These are phyloP conservation scores for Hansenula sp. DNA, from an alignment of 1,139 yeast species.

Conservation along the genomic window DNA sequence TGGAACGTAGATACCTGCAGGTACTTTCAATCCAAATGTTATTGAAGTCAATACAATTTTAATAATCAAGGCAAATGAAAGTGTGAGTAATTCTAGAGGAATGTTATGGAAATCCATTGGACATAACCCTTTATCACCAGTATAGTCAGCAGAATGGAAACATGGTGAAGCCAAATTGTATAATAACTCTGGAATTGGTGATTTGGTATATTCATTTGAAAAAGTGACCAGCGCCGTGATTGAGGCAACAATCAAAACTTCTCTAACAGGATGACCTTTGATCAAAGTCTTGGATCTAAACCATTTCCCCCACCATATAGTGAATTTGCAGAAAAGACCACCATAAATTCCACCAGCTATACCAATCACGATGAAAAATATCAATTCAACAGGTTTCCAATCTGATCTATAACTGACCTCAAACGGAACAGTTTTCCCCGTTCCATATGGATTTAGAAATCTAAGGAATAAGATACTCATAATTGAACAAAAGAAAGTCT, in stretches of 20 bases:
- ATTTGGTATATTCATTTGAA: conserved; percentile 50
- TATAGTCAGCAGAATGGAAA: conserved; percentile 14
- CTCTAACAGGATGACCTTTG: conserved; percentile 40
- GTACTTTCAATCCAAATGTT: conserved; percentile 57
- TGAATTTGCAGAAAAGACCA: conserved; percentile 48
- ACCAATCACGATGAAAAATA: conserved; percentile 48
- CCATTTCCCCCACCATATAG: conserved; percentile 43
- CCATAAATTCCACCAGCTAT: conserved; percentile 59
- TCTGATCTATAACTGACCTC: conserved; percentile 53
- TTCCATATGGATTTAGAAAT: conserved; percentile 58
- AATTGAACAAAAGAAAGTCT: conserved; percentile 59
- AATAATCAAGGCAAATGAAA: conserved; percentile 41
- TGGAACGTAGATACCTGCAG: conserved; percentile 63
- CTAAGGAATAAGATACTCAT: conserved; percentile 53
- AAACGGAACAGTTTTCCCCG: conserved; percentile 59
- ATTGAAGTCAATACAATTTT: conserved; percentile 47
- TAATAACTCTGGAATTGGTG: conserved; percentile 51
- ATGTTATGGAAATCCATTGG: conserved; percentile 33
- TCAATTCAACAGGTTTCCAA: conserved; percentile 49
- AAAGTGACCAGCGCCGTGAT: conserved; percentile 49
- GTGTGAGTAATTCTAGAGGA: conserved; percentile 32
- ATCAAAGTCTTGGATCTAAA: conserved; percentile 36
- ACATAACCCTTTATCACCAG: conserved; percentile 36
- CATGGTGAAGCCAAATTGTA: conserved; percentile 54
- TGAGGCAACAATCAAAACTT: conserved; percentile 44